phyloP scores from a whole-genome alignment of 208 protist species.

The Trypanosoma caninum region DNA sequence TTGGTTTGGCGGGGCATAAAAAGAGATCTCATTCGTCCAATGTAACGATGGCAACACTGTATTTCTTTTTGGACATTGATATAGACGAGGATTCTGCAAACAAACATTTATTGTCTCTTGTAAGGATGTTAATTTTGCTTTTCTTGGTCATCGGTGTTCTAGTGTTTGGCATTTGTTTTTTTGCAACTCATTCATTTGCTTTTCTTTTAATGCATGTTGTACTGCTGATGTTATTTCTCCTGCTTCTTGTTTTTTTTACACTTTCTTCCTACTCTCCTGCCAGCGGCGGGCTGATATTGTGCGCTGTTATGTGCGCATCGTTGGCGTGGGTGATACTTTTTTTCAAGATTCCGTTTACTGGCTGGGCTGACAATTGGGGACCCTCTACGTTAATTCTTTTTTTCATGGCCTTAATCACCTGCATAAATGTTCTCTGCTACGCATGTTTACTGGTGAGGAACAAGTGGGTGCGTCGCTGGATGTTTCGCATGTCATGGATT shows the following conservation, averaged over 20 bases:
- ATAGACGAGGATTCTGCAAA: slow-evolving; percentile 25
- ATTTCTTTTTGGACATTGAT: slow-evolving; percentile 27
- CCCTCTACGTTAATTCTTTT: neutral
- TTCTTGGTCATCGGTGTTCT: slow-evolving; percentile 30
- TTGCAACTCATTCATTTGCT: slow-evolving; percentile 35
- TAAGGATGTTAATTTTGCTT: slow-evolving; percentile 42
- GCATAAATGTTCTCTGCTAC: slow-evolving; percentile 9
- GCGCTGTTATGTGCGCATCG: slow-evolving; percentile 15
- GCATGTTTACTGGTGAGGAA: neutral
- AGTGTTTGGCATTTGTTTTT: slow-evolving; percentile 43
- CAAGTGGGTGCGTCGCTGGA: slow-evolving; percentile 11
- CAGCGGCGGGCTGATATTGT: slow-evolving; percentile 5
- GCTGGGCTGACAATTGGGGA: slow-evolving; percentile 39
- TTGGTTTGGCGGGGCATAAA: slow-evolving; percentile 3
- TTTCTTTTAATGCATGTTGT: slow-evolving; percentile 43
- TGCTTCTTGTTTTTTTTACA: slow-evolving; percentile 34
- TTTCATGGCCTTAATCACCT: slow-evolving; percentile 8
- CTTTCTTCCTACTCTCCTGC: slow-evolving; percentile 12
- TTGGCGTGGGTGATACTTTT: slow-evolving; percentile 49
- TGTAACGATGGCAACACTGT: slow-evolving; percentile 4
- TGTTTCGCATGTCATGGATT: slow-evolving; percentile 13
- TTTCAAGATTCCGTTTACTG: slow-evolving; percentile 40
- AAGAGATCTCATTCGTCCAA: neutral
- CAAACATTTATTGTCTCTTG: slow-evolving; percentile 9
- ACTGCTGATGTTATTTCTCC: slow-evolving; percentile 25